A percentile compares a stretch with the other conserved stretches of the same genome.
Conservation (phyloP, 495 filamentous ascomycete genomes). For the Haplographium delicatum region DNA sequence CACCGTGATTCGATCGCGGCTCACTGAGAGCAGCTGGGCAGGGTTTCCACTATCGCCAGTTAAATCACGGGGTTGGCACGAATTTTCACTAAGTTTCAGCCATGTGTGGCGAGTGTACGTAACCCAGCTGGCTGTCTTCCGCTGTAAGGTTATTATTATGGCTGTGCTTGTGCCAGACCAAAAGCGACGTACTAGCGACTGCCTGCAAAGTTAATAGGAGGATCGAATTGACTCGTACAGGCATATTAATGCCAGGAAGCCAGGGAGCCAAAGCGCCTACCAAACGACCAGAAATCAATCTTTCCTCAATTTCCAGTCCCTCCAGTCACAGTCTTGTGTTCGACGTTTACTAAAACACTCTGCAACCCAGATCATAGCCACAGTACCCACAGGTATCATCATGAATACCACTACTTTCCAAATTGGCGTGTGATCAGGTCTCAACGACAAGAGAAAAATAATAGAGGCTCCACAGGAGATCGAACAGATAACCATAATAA, state of each 20-base stretch:
- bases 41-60: background rate
- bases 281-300: slow-evolving; percentile 10
- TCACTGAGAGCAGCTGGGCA: slow-evolving; percentile 5
- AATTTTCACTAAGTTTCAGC: slow-evolving; percentile 9
- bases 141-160: no score
- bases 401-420: slow-evolving; percentile 7
- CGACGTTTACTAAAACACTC: slow-evolving; percentile 12
- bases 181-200: no score
- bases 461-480: slow-evolving; percentile 8
- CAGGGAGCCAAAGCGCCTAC: slow-evolving; percentile 6
- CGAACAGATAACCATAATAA: slow-evolving; percentile 28
- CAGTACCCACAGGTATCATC: slow-evolving; percentile 4
- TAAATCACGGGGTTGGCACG: background rate
- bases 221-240: slow-evolving; percentile 5
- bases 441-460: slow-evolving; percentile 5
- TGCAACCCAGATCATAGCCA: slow-evolving; percentile 7
- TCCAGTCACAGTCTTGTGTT: slow-evolving; percentile 8
- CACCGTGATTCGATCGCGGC: slow-evolving; percentile 13
- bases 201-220: background rate
- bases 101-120: background rate
- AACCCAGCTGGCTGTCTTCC: no score
- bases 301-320: slow-evolving; percentile 9
- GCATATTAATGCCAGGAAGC: slow-evolving; percentile 9
- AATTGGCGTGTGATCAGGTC: slow-evolving; percentile 9
- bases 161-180: no score